Base-by-base conservation (phyloP, 768 basidiomycete species). In the Rhizopogon sp. region DNA sequence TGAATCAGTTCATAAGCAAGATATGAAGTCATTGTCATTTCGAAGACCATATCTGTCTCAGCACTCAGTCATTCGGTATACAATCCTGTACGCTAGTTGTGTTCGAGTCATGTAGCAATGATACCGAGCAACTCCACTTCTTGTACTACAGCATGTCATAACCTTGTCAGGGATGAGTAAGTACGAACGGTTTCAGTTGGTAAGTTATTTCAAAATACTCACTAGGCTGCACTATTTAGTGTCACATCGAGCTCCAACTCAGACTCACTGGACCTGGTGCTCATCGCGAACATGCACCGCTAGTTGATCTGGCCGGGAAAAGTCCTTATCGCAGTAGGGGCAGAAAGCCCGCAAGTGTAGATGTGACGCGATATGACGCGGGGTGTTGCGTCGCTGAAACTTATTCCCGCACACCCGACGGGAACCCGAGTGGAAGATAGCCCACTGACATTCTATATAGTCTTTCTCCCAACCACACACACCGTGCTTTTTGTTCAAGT, bases 251-350 rank as follows among this genome's bases (percentile, higher is more conserved):
- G n/a, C 29, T 14, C 11, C 25, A 4, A 25, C 16, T 13, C 22
- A 13, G 25, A 25, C 16, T 13, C 22, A 17, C 31, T 25, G 20
- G 29, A 8, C 41, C 6, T 10, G 0, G 45, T 69, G 65, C 16
- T 54, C 42, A 6, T 7, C 25, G 29, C 3, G 50, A 10, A 67
- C 13, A n/a, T 66, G 67, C 2, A 35, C 17, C 1, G 1, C 50
- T 46, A 53, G 43, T 50, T 31, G 66, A 41, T 69, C 65, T 43
- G 40, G 25, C 3, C 65, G 67, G 9, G 65, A 67, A 52, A 67
- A 66, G 8, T 55, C 44, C 22, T 43, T 64, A 1, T n/a, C 39
- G 46, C 67, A 66, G 11, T 51, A 4, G 5, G 37, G 44, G 42
- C 67, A 66, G 3, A 29, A 10, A 43, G 52, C 50, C 28, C 62